phyloP scores from a whole-genome alignment of 169 alveolate species.

The Eimeria praecox region DNA sequence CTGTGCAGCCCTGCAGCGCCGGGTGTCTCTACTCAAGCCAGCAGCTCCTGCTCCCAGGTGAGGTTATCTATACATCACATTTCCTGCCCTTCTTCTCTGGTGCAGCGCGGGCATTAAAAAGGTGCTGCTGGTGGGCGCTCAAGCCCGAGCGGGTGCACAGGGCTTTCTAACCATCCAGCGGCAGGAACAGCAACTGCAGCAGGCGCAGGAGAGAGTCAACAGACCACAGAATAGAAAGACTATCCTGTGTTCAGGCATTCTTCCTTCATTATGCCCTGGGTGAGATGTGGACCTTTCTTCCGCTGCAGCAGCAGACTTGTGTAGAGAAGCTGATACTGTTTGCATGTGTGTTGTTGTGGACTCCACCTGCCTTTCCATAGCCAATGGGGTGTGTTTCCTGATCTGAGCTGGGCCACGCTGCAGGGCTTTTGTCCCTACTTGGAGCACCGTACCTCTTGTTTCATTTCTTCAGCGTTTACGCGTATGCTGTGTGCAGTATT shows the following conservation, averaged over 20 bases:
- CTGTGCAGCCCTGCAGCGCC: slow-evolving; percentile 44
- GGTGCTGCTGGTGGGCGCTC: neutral
- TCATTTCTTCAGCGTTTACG: neutral
- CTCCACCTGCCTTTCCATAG: neutral
- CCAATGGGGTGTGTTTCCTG: neutral
- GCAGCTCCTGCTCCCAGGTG: slow-evolving; percentile 57
- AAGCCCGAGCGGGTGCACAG: neutral
- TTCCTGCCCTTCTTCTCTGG: slow-evolving; percentile 45
- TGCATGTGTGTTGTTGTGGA: neutral
- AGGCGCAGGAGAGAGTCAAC: neutral
- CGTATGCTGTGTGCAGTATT: neutral
- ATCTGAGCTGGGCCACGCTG: neutral
- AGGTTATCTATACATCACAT: slow-evolving; percentile 31
- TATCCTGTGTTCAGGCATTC: slow-evolving; percentile 4
- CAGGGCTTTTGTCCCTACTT: neutral
- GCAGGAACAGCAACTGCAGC: neutral
- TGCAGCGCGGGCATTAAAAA: slow-evolving; percentile 49
- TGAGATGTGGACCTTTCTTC: neutral
- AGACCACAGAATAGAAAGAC: neutral
- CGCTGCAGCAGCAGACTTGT: neutral
- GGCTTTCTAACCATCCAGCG: no score
- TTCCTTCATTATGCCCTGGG: slow-evolving; percentile 46
- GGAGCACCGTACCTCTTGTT: neutral
- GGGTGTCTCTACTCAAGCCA: neutral
- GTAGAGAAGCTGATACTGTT: neutral